Evolutionary conservation across 805 yeast species (phyloP), one percentile per base, ranked within the genome.

Genomic region (Candida hispaniensis): DNA sequence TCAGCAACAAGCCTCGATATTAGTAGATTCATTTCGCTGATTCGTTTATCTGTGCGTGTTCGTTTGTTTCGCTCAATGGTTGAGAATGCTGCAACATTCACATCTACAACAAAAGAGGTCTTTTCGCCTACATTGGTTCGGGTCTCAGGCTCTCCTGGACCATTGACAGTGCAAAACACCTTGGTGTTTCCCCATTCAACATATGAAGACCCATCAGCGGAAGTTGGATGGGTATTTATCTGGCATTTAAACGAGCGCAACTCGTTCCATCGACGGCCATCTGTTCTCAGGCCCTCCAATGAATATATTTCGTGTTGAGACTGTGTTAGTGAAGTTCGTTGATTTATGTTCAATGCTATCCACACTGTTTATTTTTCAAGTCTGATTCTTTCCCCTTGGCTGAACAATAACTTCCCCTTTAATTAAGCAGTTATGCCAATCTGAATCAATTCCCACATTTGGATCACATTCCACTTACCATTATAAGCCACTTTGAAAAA

Each of bases 261-360:
- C 55, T 91, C 98, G 49, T 88, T 83, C 85, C 91, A 85, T 43
- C 98, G 68, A 48, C 98, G 73, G 2, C 98, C 98, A 54, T 91
- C 97, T 9, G 40, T 24, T 44, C 98, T 66, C 29, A 91, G 66
- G 4, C 98, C 98, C 58, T 91, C 97, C 5, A 95, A 95, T 0
- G 96, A 86, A 52, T 81, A 88, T 27, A 91, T 58, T 62, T 91
- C 98, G 38, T 39, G 44, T 22, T 47, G 38, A 6, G 50, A 46
- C 50, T 34, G 36, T 8, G 36, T 32, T 32, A 32, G 36, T 10
- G 10, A 19, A 19, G 21, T 19, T 19, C 9, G 21, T n/a, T n/a
- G n/a, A n/a, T n/a, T n/a, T n/a, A n/a, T n/a, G n/a, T n/a, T n/a
- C n/a, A n/a, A n/a, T n/a, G n/a, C n/a, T n/a, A n/a, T n/a, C n/a